These are phyloP conservation scores for Buddleja alternifolia DNA, from an alignment of 257 asterid genomes.

Conservation along the genomic window DNA sequence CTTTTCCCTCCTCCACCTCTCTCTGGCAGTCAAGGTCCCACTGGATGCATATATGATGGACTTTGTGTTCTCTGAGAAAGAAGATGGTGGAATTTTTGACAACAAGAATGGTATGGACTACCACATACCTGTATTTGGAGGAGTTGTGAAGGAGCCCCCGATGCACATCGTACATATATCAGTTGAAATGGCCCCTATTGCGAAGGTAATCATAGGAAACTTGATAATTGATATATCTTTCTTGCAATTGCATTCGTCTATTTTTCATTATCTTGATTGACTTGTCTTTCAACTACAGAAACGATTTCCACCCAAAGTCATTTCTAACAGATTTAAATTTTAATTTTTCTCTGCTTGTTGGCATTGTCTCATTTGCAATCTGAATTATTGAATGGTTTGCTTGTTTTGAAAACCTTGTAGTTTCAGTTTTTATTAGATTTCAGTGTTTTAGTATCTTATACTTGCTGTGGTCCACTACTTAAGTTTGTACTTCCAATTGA, in stretches of 20 bases:
- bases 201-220: conserved; percentile 63
- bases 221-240: conserved; percentile 2
- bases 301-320: background rate
- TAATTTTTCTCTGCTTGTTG: background rate
- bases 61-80: conserved; percentile 93
- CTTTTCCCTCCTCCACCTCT: conserved; percentile 25
- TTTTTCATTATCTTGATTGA: conserved; percentile 6
- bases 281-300: conserved; percentile 15
- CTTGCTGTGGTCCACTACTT: background rate
- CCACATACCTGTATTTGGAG: conserved; percentile 89
- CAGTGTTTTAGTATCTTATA: background rate
- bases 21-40: conserved; percentile 83
- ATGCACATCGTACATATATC: conserved; percentile 94
- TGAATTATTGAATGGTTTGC: background rate
- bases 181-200: conserved; percentile 99
- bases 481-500: background rate
- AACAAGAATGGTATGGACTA: conserved; percentile 91
- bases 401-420: background rate
- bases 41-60: conserved; percentile 95
- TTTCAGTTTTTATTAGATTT: conserved; percentile 4
- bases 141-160: conserved; percentile 83
- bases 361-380: conserved; percentile 12
- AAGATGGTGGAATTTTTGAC: conserved; percentile 89
- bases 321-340: conserved; percentile 1
- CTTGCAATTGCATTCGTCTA: background rate